These are phyloP conservation scores for Leucogyrophana mollusca DNA, from an alignment of 768 basidiomycete genomes.

Conservation along the genomic window DNA sequence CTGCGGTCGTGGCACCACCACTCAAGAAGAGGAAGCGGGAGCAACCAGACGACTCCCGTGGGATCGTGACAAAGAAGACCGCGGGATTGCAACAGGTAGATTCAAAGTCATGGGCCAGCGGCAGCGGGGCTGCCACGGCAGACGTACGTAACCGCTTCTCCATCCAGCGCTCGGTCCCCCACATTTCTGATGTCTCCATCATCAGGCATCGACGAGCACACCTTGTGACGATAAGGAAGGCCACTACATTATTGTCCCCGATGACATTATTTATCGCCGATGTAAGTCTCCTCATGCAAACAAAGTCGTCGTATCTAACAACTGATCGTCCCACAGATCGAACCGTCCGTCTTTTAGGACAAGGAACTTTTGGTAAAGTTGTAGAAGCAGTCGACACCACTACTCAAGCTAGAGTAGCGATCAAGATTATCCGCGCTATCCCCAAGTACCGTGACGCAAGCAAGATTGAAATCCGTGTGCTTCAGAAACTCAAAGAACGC, in stretches of 20 bases:
- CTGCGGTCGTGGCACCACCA: conserved; percentile 66
- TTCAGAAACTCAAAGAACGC: conserved; percentile 85
- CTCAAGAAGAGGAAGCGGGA: conserved; percentile 87
- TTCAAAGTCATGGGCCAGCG: conserved; percentile 66
- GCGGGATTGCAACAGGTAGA: conserved; percentile 48
- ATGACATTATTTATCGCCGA: conserved; percentile 83
- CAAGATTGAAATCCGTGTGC: conserved; percentile 95
- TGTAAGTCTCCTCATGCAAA: conserved; percentile 51
- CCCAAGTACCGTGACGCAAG: conserved; percentile 99
- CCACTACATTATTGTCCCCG: conserved; percentile 93
- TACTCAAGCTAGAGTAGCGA: conserved; percentile 79
- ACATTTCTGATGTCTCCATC: conserved; percentile 22
- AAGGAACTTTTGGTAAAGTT: conserved; percentile 99
- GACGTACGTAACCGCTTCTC: conserved; percentile 51
- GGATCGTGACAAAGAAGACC: conserved; percentile 63
- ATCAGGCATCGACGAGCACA: conserved; percentile 63
- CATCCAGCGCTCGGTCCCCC: conserved; percentile 23
- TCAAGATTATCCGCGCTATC: conserved; percentile 98
- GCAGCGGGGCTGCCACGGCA: conserved; percentile 60
- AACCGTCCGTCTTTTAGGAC: conserved; percentile 86
- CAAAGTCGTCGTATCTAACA: conserved; percentile 1
- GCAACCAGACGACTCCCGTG: conserved; percentile 68
- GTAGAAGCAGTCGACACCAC: conserved; percentile 87
- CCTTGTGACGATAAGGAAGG: conserved; percentile 98
- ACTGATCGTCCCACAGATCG: conserved; percentile 60